Evolutionary conservation across 495 filamentous ascomycete species (phyloP), one percentile per base, ranked within the genome.

Genomic region (Aspergillus hancockii): DNA sequence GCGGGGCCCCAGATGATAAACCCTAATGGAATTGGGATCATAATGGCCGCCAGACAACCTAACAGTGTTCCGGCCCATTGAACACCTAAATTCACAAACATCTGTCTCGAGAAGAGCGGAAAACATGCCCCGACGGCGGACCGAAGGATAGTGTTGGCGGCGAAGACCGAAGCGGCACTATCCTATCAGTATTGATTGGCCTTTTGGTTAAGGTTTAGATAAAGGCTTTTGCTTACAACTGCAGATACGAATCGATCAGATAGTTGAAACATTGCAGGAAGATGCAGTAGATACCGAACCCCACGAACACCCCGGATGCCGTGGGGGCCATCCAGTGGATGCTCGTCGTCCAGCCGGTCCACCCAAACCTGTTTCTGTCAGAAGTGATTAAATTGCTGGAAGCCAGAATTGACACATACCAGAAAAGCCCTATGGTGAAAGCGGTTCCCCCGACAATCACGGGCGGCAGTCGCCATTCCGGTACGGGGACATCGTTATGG

Each of bases 151-250:
- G 91, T 94, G 71, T 95, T 96, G 41, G 85, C 91, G 23, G 92
- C 92, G 58, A 95, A 91, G 21, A 91, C 92, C n/a, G 90, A 93
- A 28, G 92, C 90, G n/a, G 91, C 91, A 64, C 81, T 85, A 61
- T 34, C 40, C 12, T 45, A 54, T 49, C 56, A 51, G 56, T 41
- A n/a, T 14, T n/a, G 14, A 10, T 47, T 28, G 31, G 34, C 19
- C 12, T 5, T 43, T 28, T 10, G n/a, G 30, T 31, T 32, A 30
- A 16, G 38, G 22, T 4, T 16, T 23, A 45, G 23, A 43, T 36
- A 36, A 38, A 12, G 51, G 21, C 16, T 6, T 16, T 13, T 12
- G 55, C 84, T 74, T 76, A 88, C 82, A 92, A 93, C 82, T 91
- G 91, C 67, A 78, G 62, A 55, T 75, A 75, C 9, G 69, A 71